Percentiles rank a stretch among this genome's conserved stretches.
Evolutionary conservation across 257 asterid species (phyloP).

Genomic region (Capsicum rhomboideum): DNA sequence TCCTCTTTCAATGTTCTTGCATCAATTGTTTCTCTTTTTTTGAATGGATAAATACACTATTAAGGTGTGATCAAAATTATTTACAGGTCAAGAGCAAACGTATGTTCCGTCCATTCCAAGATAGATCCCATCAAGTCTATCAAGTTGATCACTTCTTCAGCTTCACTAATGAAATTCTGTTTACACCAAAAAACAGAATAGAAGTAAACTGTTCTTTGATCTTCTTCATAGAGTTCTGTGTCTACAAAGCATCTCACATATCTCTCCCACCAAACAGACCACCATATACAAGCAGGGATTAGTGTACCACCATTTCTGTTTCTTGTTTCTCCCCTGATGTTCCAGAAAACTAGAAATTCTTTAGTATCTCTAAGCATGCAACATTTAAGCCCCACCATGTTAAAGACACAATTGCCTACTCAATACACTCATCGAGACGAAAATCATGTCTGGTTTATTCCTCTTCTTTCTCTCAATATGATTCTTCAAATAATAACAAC

Average conservation of each 20-base stretch:
- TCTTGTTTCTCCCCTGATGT: no score
- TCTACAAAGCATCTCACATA: no score
- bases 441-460: not conserved
- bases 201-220: not conserved
- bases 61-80: not conserved
- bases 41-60: not conserved
- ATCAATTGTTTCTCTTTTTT: not conserved
- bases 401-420: not conserved
- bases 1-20: not conserved
- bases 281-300: no score
- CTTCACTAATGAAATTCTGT: not conserved
- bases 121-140: not conserved
- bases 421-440: not conserved
- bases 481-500: not conserved
- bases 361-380: no score
- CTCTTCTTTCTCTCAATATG: not conserved
- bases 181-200: not conserved
- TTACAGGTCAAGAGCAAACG: not conserved
- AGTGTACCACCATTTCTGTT: no score
- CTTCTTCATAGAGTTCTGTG: not conserved
- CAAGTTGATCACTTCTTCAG: not conserved
- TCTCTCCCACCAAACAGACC: no score
- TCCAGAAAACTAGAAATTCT: no score
- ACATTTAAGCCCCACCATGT: not conserved
- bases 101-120: not conserved